Conservation (phyloP, 2,329 filamentous ascomycete species). For the Colletotrichum simmondsii region DNA sequence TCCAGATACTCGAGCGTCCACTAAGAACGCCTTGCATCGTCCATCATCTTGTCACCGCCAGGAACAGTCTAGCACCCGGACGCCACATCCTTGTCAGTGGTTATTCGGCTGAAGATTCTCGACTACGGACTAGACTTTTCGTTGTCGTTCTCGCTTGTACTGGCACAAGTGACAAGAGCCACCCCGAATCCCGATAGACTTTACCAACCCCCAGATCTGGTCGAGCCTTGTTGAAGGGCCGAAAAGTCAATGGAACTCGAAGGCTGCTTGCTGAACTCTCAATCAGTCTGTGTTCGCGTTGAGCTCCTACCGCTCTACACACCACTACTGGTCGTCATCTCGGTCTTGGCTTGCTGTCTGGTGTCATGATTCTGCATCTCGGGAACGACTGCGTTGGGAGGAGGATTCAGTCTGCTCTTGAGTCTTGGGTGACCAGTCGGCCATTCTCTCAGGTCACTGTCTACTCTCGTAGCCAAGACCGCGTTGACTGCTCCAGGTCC, state of each 20-base stretch:
- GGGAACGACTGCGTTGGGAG: neutral
- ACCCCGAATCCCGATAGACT: slow-evolving; percentile 18
- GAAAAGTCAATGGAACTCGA: neutral
- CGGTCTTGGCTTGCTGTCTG: neutral
- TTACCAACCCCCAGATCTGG: slow-evolving; percentile 6
- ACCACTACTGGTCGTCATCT: neutral
- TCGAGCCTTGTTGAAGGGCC: neutral
- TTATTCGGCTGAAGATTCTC: slow-evolving; percentile 9
- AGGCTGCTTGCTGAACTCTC: too few species aligned
- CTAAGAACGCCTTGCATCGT: slow-evolving; percentile 9
- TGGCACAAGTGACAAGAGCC: neutral
- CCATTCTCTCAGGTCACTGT: neutral
- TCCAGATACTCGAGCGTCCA: neutral
- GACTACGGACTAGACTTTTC: neutral
- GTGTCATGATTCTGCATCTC: neutral
- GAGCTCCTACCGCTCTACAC: slow-evolving; percentile 4
- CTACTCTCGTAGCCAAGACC: neutral
- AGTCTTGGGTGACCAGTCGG: neutral
- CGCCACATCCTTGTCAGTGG: slow-evolving; percentile 21
- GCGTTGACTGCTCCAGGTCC: neutral
- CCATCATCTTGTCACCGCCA: slow-evolving; percentile 18
- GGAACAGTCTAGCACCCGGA: slow-evolving; percentile 15
- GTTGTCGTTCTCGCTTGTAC: slow-evolving; percentile 17
- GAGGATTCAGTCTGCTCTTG: neutral
- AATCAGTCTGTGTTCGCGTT: neutral